These are phyloP conservation scores for Colletotrichum magnum DNA, from an alignment of 2,329 filamentous ascomycete species.

Conservation along the genomic window DNA sequence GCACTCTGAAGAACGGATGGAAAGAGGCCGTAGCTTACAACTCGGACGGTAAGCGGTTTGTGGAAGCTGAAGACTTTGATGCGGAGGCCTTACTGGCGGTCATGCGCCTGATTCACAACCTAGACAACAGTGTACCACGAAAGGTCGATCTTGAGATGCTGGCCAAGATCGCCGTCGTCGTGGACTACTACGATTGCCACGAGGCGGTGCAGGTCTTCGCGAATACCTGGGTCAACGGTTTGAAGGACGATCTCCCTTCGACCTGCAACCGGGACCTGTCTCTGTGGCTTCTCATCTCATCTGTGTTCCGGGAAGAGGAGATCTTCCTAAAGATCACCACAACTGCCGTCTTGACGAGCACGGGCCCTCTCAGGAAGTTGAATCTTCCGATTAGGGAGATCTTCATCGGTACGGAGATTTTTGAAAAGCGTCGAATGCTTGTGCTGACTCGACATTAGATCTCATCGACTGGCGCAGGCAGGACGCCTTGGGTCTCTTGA, in stretches of 20 bases:
- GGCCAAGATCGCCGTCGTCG: slow-evolving; percentile 46
- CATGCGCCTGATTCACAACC: slow-evolving; percentile 48
- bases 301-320: slow-evolving; percentile 31
- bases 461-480: neutral
- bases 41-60: slow-evolving; percentile 1
- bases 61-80: slow-evolving; percentile 46
- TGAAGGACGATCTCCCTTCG: neutral
- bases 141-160: slow-evolving; percentile 43
- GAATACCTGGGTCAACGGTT: slow-evolving; percentile 36
- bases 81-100: slow-evolving; percentile 46
- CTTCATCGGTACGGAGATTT: neutral
- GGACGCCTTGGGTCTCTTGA: neutral
- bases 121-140: slow-evolving; percentile 42
- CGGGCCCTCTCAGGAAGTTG: neutral
- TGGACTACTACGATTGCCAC: slow-evolving; percentile 50
- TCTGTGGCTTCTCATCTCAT: slow-evolving; percentile 39
- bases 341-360: slow-evolving; percentile 17
- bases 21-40: slow-evolving; percentile 23
- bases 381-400: neutral
- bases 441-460: neutral
- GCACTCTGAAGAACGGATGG: slow-evolving; percentile 33
- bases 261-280: slow-evolving; percentile 24
- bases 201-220: slow-evolving; percentile 43
- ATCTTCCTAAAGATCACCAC: slow-evolving; percentile 29
- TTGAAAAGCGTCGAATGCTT: neutral